Evolutionary conservation across 1,284 basidiomycete species (phyloP).

Genomic region (Trametes pubescens): DNA sequence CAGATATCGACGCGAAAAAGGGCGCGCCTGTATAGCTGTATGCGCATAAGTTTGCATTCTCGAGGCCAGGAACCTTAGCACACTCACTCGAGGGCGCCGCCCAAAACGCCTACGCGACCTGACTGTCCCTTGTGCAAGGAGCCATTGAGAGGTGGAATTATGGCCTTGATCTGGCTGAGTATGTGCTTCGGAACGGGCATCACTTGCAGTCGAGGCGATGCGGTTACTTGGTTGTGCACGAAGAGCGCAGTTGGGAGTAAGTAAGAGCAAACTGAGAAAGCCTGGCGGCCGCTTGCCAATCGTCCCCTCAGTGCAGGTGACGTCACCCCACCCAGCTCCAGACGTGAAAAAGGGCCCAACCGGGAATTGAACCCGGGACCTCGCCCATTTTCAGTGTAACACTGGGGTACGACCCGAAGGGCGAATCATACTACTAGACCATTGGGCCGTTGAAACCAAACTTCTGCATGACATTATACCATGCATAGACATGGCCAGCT

Average conservation of each 20-base stretch:
- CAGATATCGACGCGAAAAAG: slow-evolving; percentile 91
- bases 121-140: slow-evolving; percentile 97
- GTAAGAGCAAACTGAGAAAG: not conserved
- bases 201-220: not conserved
- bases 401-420: slow-evolving; percentile 13
- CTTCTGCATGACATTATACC: too few relatives aligned
- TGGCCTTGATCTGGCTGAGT: slow-evolving; percentile 73
- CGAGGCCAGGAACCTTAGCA: not conserved
- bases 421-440: slow-evolving; percentile 28
- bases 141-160: slow-evolving; percentile 87
- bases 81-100: slow-evolving; percentile 88
- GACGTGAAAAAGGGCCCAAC: slow-evolving; percentile 22
- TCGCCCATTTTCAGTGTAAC: slow-evolving; percentile 12
- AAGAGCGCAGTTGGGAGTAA: too few relatives aligned
- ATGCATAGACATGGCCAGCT: too few relatives aligned
- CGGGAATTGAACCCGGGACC: slow-evolving; percentile 28
- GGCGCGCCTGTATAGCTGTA: slow-evolving; percentile 91
- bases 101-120: slow-evolving; percentile 93
- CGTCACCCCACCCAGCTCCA: not conserved
- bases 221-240: not conserved
- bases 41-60: not conserved
- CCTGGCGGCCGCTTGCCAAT: slow-evolving; percentile 2
- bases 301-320: slow-evolving; percentile 1
- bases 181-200: slow-evolving; percentile 70
- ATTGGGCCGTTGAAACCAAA: slow-evolving; percentile 16